phyloP scores from a whole-genome alignment of 2,329 filamentous ascomycete species.

The Rhinocladiella similis region DNA sequence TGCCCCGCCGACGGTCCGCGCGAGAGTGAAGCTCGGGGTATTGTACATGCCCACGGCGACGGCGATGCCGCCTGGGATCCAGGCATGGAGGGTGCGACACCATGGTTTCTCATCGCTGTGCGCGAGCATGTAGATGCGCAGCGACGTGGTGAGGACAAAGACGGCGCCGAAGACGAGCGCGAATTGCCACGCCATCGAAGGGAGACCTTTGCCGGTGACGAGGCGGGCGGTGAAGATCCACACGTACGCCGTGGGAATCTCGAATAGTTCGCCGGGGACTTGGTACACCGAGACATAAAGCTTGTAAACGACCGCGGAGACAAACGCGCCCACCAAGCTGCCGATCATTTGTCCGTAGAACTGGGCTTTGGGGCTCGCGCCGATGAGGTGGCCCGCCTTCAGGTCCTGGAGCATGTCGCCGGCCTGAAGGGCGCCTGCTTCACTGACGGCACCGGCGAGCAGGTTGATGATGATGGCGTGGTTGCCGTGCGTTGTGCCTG shows the following conservation, averaged over 20 bases:
- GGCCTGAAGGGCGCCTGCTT: constrained; percentile 85
- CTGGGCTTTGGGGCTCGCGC: constrained; percentile 88
- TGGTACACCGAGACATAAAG: constrained; percentile 88
- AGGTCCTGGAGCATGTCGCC: constrained; percentile 97
- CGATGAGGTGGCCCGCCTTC: constrained; percentile 91
- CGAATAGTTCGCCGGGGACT: constrained; percentile 85
- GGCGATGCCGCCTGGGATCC: constrained; percentile 88
- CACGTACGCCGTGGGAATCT: constrained; percentile 91
- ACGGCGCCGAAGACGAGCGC: constrained; percentile 72
- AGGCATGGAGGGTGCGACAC: constrained; percentile 41
- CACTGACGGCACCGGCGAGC: constrained; percentile 84
- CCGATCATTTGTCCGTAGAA: constrained; percentile 97
- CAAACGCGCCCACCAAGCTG: constrained; percentile 77
- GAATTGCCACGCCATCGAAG: constrained; percentile 78
- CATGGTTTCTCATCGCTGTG: constrained; percentile 23
- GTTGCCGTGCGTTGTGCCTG: constrained; percentile 69
- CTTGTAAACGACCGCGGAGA: constrained; percentile 83
- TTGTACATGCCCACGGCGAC: constrained; percentile 99
- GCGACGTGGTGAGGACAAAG: constrained; percentile 69
- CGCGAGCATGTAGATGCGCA: constrained; percentile 56
- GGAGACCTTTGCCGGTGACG: constrained; percentile 86
- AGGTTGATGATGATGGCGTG: constrained; percentile 94
- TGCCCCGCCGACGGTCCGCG: constrained; percentile 76
- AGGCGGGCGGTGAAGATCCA: constrained; percentile 96
- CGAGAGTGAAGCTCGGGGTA: constrained; percentile 90